Base-by-base conservation (phyloP, 1,284 basidiomycete species). In the Erythrobasidium hasegawianum region DNA sequence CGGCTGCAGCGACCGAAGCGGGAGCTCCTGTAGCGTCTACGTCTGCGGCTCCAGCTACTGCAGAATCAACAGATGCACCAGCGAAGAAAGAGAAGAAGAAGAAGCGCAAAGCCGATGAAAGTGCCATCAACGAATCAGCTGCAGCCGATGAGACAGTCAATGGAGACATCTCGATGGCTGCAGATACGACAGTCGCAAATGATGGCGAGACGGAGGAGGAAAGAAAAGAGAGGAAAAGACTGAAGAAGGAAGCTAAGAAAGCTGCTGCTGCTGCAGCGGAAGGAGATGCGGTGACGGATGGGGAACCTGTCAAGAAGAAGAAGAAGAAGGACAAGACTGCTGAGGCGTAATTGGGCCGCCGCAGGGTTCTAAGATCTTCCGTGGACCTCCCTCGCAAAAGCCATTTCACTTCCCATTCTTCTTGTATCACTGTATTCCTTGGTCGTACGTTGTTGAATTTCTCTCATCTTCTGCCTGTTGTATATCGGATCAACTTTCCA, bases 31-130 rank as follows among this genome's bases (percentile, higher is more conserved):
- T 24, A 13, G 69, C 41, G 11, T 62, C 67, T 53, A 68, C 58
- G 38, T 62, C 57, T 29, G 62, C 61, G 62, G 45, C 47, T 22
- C 40, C 40, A 40, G 43, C 27, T 14, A 57, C 59, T 24, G 67
- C 73, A 33, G n/a, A n/a, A n/a, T n/a, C n/a, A n/a, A n/a, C n/a
- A n/a, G 64, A 72, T 4, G 72, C 68, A 20, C 76, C 74, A n/a
- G 79, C 79, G 59, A 66, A 71, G 33, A 68, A 69, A 47, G 79
- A 79, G 60, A 67, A 79, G 73, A 80, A 80, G 76, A 75, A 80
- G 65, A 82, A 81, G 71, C 79, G 83, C 27, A 78, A 80, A 68
- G 74, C 43, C 75, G 77, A 71, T 20, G 74, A 77, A 65, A 54
- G 47, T 4, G 58, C 40, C 24, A 57, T 53, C 16, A 56, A 43